Base-by-base conservation (phyloP, 768 basidiomycete species). In the Boletus sp. region DNA sequence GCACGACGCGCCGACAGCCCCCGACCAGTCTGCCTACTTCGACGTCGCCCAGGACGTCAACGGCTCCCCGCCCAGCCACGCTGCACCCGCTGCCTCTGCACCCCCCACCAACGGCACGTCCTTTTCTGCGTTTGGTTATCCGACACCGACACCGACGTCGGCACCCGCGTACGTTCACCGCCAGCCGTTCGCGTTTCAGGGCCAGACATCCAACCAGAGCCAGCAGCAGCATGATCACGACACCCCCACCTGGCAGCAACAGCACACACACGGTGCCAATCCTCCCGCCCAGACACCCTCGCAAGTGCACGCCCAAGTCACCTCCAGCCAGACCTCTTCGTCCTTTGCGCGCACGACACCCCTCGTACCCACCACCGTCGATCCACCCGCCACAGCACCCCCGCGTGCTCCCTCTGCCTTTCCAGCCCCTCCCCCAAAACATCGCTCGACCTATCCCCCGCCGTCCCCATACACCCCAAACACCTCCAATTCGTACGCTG, bases 351-450 rank as follows among this genome's bases (percentile, higher is more conserved):
- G 70, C 40, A 61, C 70, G 14, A 69, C 71, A 0, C 67, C 71
- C 3, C 55, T 71, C 51, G 67, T 71, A 1, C 71, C 70, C 35
- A 70, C 68, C 7, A 67, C 66, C 44, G 64, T 68, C 57, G 68
- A 68, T n/a, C 41, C 63, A 2, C 59, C 62, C 29, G 15, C 29
- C 17, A 7, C 56, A 7, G 56, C 48, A 7, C 52, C 54, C 14
- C 30, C 59, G 4, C 69, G 56, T 36, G 28, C 56, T 2, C 10
- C 42, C 29, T 50, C 60, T 15, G 50, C 59, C 6, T 68, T 64
- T 17, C 58, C 54, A n/a, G 39, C 56, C 4, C 57, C 59, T 28
- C 48, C 54, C 12, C 61, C 59, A 52, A 67, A 71, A 63, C 63
- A 59, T 11, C 65, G 64, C 0, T 30, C 69, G 2, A 57, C 61